Conservation (phyloP, 1,139 yeast genomes). For the Kurtzmaniella quercitrusa region DNA sequence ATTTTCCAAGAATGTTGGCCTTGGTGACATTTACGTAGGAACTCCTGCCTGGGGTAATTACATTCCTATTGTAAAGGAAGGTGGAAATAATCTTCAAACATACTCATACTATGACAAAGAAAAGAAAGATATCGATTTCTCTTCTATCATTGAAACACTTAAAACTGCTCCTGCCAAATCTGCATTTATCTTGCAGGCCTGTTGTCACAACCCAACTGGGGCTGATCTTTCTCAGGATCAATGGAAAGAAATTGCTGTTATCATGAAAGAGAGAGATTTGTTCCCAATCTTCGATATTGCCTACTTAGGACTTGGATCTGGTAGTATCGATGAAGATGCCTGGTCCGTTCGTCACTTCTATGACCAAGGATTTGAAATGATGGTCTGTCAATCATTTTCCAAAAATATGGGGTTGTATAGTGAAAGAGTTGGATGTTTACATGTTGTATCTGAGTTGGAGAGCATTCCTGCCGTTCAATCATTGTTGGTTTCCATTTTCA, state of each 20-base stretch:
- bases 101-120: slow-evolving; percentile 32
- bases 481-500: slow-evolving; percentile 26
- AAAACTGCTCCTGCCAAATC: slow-evolving; percentile 27
- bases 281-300: slow-evolving; percentile 87
- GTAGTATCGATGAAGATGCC: slow-evolving; percentile 29
- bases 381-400: slow-evolving; percentile 42
- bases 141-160: slow-evolving; percentile 22
- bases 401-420: slow-evolving; percentile 45
- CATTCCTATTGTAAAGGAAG: slow-evolving; percentile 29
- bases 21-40: slow-evolving; percentile 30
- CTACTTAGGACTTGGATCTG: slow-evolving; percentile 86
- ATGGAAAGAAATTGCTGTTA: slow-evolving; percentile 69
- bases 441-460: slow-evolving; percentile 26
- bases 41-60: slow-evolving; percentile 42
- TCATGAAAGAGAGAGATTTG: slow-evolving; percentile 51
- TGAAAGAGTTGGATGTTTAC: slow-evolving; percentile 41
- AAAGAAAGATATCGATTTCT: slow-evolving; percentile 28
- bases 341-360: slow-evolving; percentile 25
- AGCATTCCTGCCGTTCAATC: slow-evolving; percentile 17
- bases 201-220: slow-evolving; percentile 97
- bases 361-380: slow-evolving; percentile 20
- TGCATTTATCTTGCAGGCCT: slow-evolving; percentile 70
- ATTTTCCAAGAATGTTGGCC: slow-evolving; percentile 27
- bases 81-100: slow-evolving; percentile 22
- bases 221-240: slow-evolving; percentile 79